Conservation (phyloP, 345 rosid genomes). For the Eucalyptus virginea region DNA sequence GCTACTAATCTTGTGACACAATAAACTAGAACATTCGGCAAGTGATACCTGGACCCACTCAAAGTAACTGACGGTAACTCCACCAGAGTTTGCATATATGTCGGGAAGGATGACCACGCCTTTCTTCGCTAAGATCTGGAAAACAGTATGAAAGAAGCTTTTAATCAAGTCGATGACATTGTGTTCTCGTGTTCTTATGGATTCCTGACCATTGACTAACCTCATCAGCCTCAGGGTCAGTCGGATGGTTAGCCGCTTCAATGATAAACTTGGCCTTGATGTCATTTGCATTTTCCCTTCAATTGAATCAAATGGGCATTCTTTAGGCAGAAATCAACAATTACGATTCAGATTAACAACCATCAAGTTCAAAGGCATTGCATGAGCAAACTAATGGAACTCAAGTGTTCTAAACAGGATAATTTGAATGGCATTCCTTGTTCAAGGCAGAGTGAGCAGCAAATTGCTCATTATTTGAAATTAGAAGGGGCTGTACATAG, state of each 20-base stretch:
- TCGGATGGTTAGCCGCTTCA: constrained; percentile 97
- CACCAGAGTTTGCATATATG: constrained; percentile 92
- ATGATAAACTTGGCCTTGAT: constrained; percentile 81
- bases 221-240: constrained; percentile 97
- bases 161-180: not conserved
- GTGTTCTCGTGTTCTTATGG: not conserved
- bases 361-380: not conserved
- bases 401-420: not conserved
- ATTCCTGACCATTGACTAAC: constrained; percentile 12
- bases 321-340: not conserved
- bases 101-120: constrained; percentile 93
- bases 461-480: not conserved
- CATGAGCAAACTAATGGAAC: not conserved
- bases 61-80: constrained; percentile 96
- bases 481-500: not conserved
- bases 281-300: constrained; percentile 77
- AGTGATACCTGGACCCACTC: constrained; percentile 95
- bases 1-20: not conserved
- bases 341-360: not conserved
- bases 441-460: not conserved
- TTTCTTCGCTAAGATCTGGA: constrained; percentile 71
- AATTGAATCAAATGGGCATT: not conserved
- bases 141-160: not conserved
- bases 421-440: not conserved
- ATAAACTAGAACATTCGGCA: not conserved